Percentiles rank a stretch among this genome's conserved stretches.
Evolutionary conservation across 331 rosid genomes (phyloP).

Genomic region (Cucumis variabilis): DNA sequence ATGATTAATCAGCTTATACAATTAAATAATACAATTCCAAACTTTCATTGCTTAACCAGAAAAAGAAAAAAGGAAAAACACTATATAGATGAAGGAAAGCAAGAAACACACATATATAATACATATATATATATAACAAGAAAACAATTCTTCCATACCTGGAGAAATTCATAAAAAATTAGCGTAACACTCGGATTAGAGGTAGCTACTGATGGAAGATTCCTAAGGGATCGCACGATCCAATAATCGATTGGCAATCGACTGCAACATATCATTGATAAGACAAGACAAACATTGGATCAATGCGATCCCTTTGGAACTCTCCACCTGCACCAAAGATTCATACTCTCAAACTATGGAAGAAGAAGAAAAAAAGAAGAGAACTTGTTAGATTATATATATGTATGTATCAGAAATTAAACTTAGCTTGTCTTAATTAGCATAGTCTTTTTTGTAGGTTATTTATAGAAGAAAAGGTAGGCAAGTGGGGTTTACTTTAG

Average conservation of each 20-base stretch:
- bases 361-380: neutral
- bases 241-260: slow-evolving; percentile 23
- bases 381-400: neutral
- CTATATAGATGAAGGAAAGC: neutral
- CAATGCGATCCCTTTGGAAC: slow-evolving; percentile 99
- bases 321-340: slow-evolving; percentile 63
- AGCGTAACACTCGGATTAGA: neutral
- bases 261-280: neutral
- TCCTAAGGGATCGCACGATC: slow-evolving; percentile 85
- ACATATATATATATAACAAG: neutral
- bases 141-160: neutral
- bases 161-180: neutral
- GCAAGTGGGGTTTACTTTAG: neutral
- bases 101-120: neutral
- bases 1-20: neutral
- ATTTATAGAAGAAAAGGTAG: slow-evolving; percentile 22
- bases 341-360: neutral
- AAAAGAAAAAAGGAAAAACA: too few relatives aligned
- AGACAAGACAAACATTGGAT: slow-evolving; percentile 44
- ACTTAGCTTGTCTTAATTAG: neutral
- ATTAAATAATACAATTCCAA: neutral
- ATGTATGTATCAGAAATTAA: too few relatives aligned
- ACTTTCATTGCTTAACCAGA: neutral
- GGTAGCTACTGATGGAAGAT: slow-evolving; percentile 52
- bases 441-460: neutral